Percentiles rank a stretch among this genome's conserved stretches.
These are phyloP conservation scores for Aegilops bicornis DNA, from an alignment of 176 grass and related monocot genomes.

Conservation along the genomic window DNA sequence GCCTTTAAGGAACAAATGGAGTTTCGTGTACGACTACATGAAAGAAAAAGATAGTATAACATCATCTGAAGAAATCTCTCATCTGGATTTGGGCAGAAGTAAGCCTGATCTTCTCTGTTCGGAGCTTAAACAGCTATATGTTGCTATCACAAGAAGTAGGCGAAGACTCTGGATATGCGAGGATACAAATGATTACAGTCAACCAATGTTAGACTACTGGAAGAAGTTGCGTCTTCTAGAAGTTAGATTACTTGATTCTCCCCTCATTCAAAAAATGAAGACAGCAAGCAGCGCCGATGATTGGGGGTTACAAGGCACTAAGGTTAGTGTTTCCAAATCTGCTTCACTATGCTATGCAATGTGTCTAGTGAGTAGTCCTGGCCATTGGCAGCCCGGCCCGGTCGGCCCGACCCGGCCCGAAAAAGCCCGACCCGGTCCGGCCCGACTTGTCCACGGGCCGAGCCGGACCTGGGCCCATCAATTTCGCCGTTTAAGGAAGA, in stretches of 20 bases:
- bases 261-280: constrained; percentile 52
- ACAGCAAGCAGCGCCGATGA: constrained; percentile 56
- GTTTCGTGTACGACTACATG: constrained; percentile 71
- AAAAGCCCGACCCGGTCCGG: no score
- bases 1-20: constrained; percentile 67
- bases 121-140: constrained; percentile 86
- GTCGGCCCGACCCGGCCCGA: no score
- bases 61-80: constrained; percentile 32
- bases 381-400: no score
- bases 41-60: constrained; percentile 28
- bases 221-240: constrained; percentile 29
- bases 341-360: background rate
- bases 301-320: constrained; percentile 56
- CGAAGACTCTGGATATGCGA: constrained; percentile 86
- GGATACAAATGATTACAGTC: constrained; percentile 50
- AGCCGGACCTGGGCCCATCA: no score
- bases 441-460: no score
- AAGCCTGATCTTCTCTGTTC: constrained; percentile 66
- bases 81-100: constrained; percentile 46
- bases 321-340: constrained; percentile 42
- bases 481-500: no score
- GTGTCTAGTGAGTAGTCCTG: background rate
- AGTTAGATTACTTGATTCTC: constrained; percentile 51
- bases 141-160: constrained; percentile 65
- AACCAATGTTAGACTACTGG: constrained; percentile 61